These are phyloP conservation scores for Dendrobium nobile DNA, from an alignment of 106 monocot species.

Conservation along the genomic window DNA sequence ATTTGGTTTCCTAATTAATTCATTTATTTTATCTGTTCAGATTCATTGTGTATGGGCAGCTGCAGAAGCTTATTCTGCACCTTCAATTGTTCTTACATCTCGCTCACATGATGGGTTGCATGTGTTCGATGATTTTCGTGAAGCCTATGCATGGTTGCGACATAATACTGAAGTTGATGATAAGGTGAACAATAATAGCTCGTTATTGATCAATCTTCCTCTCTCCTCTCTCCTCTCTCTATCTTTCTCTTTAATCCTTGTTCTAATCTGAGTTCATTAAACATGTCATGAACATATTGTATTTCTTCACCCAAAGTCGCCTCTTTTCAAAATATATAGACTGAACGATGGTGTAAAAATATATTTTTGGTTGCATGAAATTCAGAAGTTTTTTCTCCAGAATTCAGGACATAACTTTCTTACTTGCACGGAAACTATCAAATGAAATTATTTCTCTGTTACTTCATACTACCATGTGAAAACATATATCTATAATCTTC, in stretches of 20 bases:
- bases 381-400: too few relatives aligned
- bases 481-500: not conserved
- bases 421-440: not conserved
- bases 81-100: slow-evolving; percentile 96
- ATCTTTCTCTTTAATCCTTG: not conserved
- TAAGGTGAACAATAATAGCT: slow-evolving; percentile 46
- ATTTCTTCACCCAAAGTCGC: not conserved
- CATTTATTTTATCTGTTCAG: slow-evolving; percentile 30
- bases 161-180: slow-evolving; percentile 98
- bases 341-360: too few relatives aligned
- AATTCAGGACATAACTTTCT: too few relatives aligned
- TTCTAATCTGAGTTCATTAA: not conserved
- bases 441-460: not conserved
- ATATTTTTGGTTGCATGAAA: too few relatives aligned
- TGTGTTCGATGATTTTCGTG: slow-evolving; percentile 99
- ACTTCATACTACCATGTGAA: not conserved
- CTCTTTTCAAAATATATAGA: too few relatives aligned
- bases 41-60: slow-evolving; percentile 99
- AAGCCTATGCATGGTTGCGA: slow-evolving; percentile 92
- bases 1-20: not conserved
- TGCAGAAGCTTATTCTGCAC: slow-evolving; percentile 98
- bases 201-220: not conserved
- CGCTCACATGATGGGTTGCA: slow-evolving; percentile 88
- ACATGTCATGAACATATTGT: not conserved
- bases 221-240: too few relatives aligned